phyloP scores from a whole-genome alignment of 1,139 yeast genomes.

The Blastobotrys petasosporus region DNA sequence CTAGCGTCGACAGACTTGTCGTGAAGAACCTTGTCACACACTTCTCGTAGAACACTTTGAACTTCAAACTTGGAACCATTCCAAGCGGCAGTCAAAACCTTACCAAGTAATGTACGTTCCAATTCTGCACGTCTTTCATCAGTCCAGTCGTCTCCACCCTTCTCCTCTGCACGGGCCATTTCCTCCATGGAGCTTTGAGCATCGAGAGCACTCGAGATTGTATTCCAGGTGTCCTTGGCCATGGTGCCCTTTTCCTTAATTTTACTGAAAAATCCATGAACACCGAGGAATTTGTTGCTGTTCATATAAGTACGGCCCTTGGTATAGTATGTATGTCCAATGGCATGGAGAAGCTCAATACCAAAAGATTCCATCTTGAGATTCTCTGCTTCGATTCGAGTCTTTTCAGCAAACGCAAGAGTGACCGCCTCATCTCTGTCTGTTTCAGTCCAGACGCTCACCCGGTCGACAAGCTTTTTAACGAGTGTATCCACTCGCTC shows the following conservation, averaged over 20 bases:
- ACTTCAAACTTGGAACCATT: constrained; percentile 87
- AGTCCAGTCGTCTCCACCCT: constrained; percentile 56
- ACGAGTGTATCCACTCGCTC: constrained; percentile 65
- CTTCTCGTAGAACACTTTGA: constrained; percentile 80
- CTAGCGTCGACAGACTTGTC: constrained; percentile 54
- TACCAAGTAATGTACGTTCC: constrained; percentile 83
- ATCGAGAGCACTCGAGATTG: constrained; percentile 80
- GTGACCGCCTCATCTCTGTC: constrained; percentile 65
- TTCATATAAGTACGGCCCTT: constrained; percentile 56
- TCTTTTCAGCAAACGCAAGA: constrained; percentile 61
- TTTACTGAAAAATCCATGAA: constrained; percentile 79
- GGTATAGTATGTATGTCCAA: constrained; percentile 70
- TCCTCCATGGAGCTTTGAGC: constrained; percentile 86
- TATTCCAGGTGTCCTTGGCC: constrained; percentile 78
- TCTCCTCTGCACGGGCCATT: constrained; percentile 43
- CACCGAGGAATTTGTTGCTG: constrained; percentile 71
- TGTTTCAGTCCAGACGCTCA: constrained; percentile 80
- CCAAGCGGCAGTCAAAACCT: constrained; percentile 94
- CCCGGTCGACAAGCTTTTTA: constrained; percentile 55
- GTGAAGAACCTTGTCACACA: constrained; percentile 68
- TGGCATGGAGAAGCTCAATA: constrained; percentile 77
- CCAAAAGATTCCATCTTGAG: constrained; percentile 95
- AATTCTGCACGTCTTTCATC: constrained; percentile 77
- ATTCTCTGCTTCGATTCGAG: constrained; percentile 76
- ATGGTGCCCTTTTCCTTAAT: constrained; percentile 84